Evolutionary conservation across 441 rosid genomes (phyloP), one percentile per base, ranked within the genome.

Genomic region (Arabidopsis lyrata): DNA sequence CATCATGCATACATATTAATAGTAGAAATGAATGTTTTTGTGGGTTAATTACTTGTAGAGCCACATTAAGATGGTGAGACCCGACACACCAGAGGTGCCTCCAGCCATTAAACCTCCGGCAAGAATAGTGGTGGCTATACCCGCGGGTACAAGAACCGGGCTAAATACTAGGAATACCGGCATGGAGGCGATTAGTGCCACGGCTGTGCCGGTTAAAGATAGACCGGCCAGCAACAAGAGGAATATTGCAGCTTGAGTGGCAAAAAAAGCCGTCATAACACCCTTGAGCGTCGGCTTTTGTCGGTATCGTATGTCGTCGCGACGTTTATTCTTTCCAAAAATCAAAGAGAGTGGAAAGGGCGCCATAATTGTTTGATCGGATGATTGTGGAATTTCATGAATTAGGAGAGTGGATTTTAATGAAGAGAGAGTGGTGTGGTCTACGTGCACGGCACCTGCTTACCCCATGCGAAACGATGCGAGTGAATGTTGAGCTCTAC

Each of bases 71-170:
- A 86, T 86, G 16, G 83, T 67, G 36, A 89, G 27, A 0, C 87
- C 89, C 0, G 87, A 85, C 1, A 75, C 65, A 0, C 92, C 88
- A 29, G 85, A 81, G 11, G 86, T 86, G 1, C 95, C 95, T 0
- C 88, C 82, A 29, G 92, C 78, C 20, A 84, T 22, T 83, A 91
- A 88, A 13, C 91, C 88, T 11, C 68, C 63, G 18, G 53, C 71
- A 14, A 90, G 11, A 47, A 89, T 75, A 36, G 81, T 73, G 18
- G 76, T 73, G 1, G 86, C 64, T 58, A 87, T 79, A 22, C 83
- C 80, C 2, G 92, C 91, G 0, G 97, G 97, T 62, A 93, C 82
- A 16, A 93, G 85, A 39, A 93, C 86, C 1, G 95, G 98, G 76
- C 95, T 90, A 81, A 82, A 89, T 6, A 89, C 61, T 77, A 92